These are phyloP conservation scores for Fusarium praegraminearum DNA, from an alignment of 2,329 filamentous ascomycete genomes.

Conservation along the genomic window DNA sequence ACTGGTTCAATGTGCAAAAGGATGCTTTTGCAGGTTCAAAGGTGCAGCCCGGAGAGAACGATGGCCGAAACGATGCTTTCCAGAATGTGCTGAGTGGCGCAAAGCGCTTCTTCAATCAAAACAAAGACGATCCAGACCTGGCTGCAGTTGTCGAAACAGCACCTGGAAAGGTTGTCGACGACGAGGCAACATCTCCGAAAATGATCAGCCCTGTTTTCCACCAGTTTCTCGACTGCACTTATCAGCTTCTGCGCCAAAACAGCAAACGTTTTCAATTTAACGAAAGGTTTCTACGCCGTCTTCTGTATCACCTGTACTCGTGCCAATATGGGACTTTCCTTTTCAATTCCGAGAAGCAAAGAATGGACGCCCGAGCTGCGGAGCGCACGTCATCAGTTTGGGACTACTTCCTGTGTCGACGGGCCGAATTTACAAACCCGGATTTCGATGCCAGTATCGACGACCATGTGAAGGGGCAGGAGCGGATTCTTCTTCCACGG, in stretches of 20 bases:
- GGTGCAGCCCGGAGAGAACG: slow-evolving; percentile 71
- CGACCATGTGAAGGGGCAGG: slow-evolving; percentile 81
- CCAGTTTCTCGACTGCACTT: slow-evolving; percentile 94
- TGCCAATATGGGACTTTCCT: slow-evolving; percentile 98
- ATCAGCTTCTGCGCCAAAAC: slow-evolving; percentile 87
- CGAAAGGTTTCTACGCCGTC: slow-evolving; percentile 87
- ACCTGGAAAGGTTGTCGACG: slow-evolving; percentile 58
- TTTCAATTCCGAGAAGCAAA: slow-evolving; percentile 93
- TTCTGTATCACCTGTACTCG: slow-evolving; percentile 94
- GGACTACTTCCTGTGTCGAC: slow-evolving; percentile 91
- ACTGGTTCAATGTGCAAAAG: slow-evolving; percentile 91
- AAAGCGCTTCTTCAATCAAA: slow-evolving; percentile 87
- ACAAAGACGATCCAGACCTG: slow-evolving; percentile 72
- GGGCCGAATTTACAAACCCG: slow-evolving; percentile 83
- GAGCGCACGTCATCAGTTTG: slow-evolving; percentile 89
- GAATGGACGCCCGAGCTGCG: slow-evolving; percentile 74
- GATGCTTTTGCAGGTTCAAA: slow-evolving; percentile 76
- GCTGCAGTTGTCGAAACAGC: slow-evolving; percentile 61
- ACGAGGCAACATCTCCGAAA: slow-evolving; percentile 81
- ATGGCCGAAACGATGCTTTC: slow-evolving; percentile 77
- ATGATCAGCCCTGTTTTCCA: slow-evolving; percentile 98
- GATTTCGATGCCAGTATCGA: slow-evolving; percentile 81
- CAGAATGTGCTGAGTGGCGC: slow-evolving; percentile 90
- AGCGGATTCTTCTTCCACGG: slow-evolving; percentile 85
- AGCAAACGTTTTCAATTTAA: slow-evolving; percentile 96